A percentile compares a stretch with the other conserved stretches of the same genome.
phyloP scores from a whole-genome alignment of 257 asterid species.

The Rehmannia glutinosa region DNA sequence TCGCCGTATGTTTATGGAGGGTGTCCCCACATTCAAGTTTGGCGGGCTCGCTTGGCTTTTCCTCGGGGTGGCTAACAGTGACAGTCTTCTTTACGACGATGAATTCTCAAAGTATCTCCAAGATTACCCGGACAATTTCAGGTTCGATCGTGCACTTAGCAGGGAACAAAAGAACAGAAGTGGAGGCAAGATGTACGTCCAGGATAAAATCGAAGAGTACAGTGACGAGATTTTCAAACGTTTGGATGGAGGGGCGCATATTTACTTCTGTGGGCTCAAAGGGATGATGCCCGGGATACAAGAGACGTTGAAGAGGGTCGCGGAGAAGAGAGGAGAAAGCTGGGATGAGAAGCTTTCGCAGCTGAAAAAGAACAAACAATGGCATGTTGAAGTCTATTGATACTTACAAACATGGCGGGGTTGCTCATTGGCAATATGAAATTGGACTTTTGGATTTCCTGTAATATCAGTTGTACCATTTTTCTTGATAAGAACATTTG shows the following conservation, averaged over 20 bases:
- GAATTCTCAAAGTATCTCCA: slow-evolving; percentile 74
- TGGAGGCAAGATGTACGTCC: slow-evolving; percentile 97
- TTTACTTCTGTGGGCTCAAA: slow-evolving; percentile 91
- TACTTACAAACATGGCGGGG: too few relatives aligned
- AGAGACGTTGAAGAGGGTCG: slow-evolving; percentile 83
- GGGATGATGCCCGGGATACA: slow-evolving; percentile 99
- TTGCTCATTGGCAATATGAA: too few relatives aligned
- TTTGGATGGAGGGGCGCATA: slow-evolving; percentile 84
- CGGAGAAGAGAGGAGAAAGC: slow-evolving; percentile 81
- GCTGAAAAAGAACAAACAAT: slow-evolving; percentile 92
- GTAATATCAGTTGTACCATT: too few relatives aligned
- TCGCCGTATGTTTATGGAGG: slow-evolving; percentile 95
- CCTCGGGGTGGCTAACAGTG: slow-evolving; percentile 92
- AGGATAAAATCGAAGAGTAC: slow-evolving; percentile 94
- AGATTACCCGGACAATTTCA: slow-evolving; percentile 73
- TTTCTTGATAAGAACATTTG: too few relatives aligned
- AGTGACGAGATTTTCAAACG: slow-evolving; percentile 85
- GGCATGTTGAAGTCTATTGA: slow-evolving; percentile 96
- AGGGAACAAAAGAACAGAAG: slow-evolving; percentile 77
- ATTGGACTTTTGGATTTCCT: too few relatives aligned
- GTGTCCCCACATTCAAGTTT: slow-evolving; percentile 73
- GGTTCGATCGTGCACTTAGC: slow-evolving; percentile 87
- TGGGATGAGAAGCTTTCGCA: slow-evolving; percentile 86
- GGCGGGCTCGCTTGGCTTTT: slow-evolving; percentile 95
- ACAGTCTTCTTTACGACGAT: slow-evolving; percentile 81